These are phyloP conservation scores for Fagopyrum tataricum DNA, from an alignment of 148 eudicot species.

Conservation along the genomic window DNA sequence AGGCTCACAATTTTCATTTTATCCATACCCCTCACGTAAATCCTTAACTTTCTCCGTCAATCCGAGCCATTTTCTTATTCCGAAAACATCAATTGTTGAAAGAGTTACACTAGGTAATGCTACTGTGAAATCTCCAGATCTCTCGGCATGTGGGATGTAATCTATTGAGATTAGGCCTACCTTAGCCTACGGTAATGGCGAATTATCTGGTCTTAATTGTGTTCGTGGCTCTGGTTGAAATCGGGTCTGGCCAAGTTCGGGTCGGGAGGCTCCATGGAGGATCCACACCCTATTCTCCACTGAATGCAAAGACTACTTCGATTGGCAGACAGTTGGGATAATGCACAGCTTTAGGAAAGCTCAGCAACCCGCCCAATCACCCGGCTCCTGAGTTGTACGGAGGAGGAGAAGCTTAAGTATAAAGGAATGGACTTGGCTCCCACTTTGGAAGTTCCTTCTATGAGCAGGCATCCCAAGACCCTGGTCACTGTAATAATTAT, in stretches of 20 bases:
- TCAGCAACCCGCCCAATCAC: constrained; percentile 79
- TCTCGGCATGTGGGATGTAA: neutral
- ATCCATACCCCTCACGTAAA: neutral
- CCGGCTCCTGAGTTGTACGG: constrained; percentile 92
- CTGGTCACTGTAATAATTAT: constrained; percentile 67
- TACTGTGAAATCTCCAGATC: neutral
- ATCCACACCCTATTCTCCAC: constrained; percentile 90
- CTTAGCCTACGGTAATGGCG: constrained; percentile 26
- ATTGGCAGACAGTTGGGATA: constrained; percentile 96
- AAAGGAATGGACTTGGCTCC: constrained; percentile 91
- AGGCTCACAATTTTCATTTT: neutral
- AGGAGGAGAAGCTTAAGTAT: constrained; percentile 60
- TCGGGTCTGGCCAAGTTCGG: constrained; percentile 23
- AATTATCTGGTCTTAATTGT: constrained; percentile 16
- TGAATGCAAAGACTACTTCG: constrained; percentile 90
- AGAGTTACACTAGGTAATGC: neutral
- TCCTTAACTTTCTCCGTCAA: neutral
- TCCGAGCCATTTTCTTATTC: neutral
- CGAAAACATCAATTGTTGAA: neutral
- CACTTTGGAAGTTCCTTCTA: constrained; percentile 91
- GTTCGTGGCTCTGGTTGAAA: constrained; percentile 13
- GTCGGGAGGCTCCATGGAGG: constrained; percentile 53
- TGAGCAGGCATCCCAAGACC: constrained; percentile 83
- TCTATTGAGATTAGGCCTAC: neutral
- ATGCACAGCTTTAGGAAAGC: constrained; percentile 82